phyloP scores from a whole-genome alignment of 1,139 yeast species.

The Geotrichum carabidarum region DNA sequence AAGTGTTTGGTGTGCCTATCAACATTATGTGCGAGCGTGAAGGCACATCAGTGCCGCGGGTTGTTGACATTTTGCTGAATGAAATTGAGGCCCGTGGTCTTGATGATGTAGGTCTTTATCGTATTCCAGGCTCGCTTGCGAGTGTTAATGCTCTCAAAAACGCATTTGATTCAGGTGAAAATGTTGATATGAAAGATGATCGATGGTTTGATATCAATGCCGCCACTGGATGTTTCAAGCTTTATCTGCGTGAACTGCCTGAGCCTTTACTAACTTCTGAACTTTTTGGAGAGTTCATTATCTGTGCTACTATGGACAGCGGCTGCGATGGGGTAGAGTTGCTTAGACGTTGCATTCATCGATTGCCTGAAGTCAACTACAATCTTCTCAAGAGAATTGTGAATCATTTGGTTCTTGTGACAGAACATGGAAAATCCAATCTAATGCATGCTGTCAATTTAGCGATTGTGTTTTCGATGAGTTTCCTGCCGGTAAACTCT shows the following conservation, averaged over 20 bases:
- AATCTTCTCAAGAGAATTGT: constrained; percentile 62
- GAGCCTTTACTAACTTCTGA: constrained; percentile 71
- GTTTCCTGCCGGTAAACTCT: constrained; percentile 41
- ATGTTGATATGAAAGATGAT: constrained; percentile 59
- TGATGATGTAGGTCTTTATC: constrained; percentile 85
- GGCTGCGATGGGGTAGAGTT: constrained; percentile 36
- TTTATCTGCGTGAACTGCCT: constrained; percentile 80
- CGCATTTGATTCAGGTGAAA: constrained; percentile 68
- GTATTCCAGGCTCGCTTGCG: constrained; percentile 85
- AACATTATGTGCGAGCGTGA: constrained; percentile 71
- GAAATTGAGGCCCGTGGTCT: constrained; percentile 81
- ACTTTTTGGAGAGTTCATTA: constrained; percentile 49
- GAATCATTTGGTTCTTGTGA: constrained; percentile 59
- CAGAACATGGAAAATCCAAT: constrained; percentile 54
- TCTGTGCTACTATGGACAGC: constrained; percentile 23
- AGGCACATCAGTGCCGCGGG: constrained; percentile 53
- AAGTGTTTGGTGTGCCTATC: constrained; percentile 88
- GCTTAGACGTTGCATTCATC: constrained; percentile 44
- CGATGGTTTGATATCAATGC: constrained; percentile 80
- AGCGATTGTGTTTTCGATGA: constrained; percentile 70
- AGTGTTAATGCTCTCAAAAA: constrained; percentile 65
- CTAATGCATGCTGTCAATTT: constrained; percentile 76
- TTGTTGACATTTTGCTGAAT: constrained; percentile 58
- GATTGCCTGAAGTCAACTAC: constrained; percentile 62
- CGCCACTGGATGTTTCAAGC: constrained; percentile 82